Percentiles rank a stretch among this genome's conserved stretches.
These are phyloP conservation scores for Onygena corvina DNA, from an alignment of 2,329 filamentous ascomycete species.

Conservation along the genomic window DNA sequence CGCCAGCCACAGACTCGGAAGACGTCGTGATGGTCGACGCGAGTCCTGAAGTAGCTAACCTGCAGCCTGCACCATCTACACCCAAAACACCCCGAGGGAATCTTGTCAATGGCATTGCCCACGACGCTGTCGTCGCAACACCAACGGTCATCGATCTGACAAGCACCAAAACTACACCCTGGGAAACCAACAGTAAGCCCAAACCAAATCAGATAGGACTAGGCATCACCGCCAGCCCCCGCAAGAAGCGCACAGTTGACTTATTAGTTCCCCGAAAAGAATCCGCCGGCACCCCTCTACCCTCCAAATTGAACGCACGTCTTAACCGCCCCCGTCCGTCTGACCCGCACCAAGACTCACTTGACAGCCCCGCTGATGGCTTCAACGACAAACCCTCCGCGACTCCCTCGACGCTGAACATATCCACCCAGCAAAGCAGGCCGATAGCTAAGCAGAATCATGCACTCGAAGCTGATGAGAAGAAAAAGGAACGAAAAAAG, in stretches of 20 bases:
- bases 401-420: too few species aligned
- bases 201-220: slow-evolving; percentile 16
- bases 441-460: background rate
- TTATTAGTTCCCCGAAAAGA: background rate
- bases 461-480: background rate
- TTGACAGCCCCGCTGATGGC: background rate
- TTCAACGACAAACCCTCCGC: background rate
- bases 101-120: too few species aligned
- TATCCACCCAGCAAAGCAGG: too few species aligned
- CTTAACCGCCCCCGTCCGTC: background rate
- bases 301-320: background rate
- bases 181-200: background rate
- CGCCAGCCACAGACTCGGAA: background rate
- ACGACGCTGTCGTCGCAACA: background rate
- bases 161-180: background rate
- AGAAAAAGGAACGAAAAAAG: background rate
- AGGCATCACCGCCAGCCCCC: slow-evolving; percentile 22
- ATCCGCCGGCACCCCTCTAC: background rate
- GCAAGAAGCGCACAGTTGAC: slow-evolving; percentile 9
- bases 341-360: background rate
- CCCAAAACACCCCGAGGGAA: too few species aligned
- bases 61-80: too few species aligned
- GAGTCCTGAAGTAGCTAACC: background rate
- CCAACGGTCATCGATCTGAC: background rate
- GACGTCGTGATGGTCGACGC: background rate